Percentiles rank a stretch among this genome's conserved stretches.
These are phyloP conservation scores for Begonia masoniana DNA, from an alignment of 306 rosid genomes.

Conservation along the genomic window DNA sequence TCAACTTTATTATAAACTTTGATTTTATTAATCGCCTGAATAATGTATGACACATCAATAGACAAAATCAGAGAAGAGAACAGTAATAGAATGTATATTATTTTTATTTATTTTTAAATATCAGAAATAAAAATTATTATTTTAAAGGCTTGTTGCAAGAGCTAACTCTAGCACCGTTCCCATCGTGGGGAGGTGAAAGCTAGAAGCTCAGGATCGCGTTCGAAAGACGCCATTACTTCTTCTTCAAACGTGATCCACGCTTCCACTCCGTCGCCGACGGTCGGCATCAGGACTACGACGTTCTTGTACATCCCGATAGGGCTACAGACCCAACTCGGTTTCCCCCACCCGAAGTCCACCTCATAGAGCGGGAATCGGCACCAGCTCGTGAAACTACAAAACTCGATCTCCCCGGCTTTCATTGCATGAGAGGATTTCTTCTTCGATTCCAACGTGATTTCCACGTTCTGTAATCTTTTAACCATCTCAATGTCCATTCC, in stretches of 20 bases:
- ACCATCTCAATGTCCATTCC: background rate
- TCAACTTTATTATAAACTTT: too few species aligned
- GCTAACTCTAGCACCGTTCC: background rate
- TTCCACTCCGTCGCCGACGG: conserved; percentile 19
- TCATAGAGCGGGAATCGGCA: conserved; percentile 20
- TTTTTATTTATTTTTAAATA: too few species aligned
- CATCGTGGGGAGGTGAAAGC: background rate
- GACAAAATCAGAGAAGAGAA: too few species aligned
- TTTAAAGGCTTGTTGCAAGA: too few species aligned
- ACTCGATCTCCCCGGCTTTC: conserved; percentile 9
- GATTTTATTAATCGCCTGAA: too few species aligned
- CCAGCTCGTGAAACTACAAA: conserved; percentile 14
- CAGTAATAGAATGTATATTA: too few species aligned
- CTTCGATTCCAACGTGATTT: background rate
- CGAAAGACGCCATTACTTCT: conserved; percentile 17
- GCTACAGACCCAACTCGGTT: conserved; percentile 23
- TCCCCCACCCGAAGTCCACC: conserved; percentile 36
- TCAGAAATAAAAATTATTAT: too few species aligned
- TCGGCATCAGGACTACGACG: conserved; percentile 7
- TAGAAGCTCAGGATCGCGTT: conserved; percentile 1
- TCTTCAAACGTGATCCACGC: conserved; percentile 25
- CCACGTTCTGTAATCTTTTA: background rate
- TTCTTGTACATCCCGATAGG: conserved; percentile 13
- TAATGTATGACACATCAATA: too few species aligned
- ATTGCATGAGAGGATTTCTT: background rate